Evolutionary conservation across 169 alveolate species (phyloP), one percentile per base, ranked within the genome.

Genomic region (Eimeria necatrix): DNA sequence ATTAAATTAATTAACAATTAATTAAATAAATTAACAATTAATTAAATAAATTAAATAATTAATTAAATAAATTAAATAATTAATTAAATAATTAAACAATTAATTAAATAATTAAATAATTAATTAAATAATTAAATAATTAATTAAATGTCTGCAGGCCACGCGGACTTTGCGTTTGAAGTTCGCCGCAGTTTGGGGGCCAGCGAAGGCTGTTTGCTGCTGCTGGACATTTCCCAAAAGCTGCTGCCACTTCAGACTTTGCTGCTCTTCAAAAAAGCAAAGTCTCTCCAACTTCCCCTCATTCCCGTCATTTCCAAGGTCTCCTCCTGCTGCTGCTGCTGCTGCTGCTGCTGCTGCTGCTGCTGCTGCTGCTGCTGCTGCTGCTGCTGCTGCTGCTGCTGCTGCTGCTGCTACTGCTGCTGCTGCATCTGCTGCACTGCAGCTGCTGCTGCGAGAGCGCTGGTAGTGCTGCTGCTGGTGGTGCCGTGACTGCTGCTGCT

Each of bases 221-320:
- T 98, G 78, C 98, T 98, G 7, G 99, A 98, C 96, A 99, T 99
- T 20, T 93, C 98, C 46, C 97, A 98, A 97, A 99, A 99, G n/a
- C 98, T 98, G 24, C 98, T 98, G 86, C n/a, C n/a, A n/a, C 99
- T 99, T 22, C 99, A 99, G 96, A 99, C 99, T 4, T 96, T 98
- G 10, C 96, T 98, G 10, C 98, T 98, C 56, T 41, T 93, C 60
- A 60, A 91, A 7, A 74, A 76, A 41, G 91, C 89, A 22, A 59
- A 18, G 24, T 83, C 22, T 32, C 32, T 59, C 4, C 32, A 46
- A 53, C 91, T 91, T 20, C 81, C 70, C 4, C 52, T 91, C 22
- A 26, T 91, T 32, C 71, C 91, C 24, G 89, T 83, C 49, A 24
- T 89, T 48, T 51, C 70, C 20, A 74, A 89, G 83, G 89, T 76